phyloP scores from a whole-genome alignment of 2,329 filamentous ascomycete species.

The Cladosporium velox region DNA sequence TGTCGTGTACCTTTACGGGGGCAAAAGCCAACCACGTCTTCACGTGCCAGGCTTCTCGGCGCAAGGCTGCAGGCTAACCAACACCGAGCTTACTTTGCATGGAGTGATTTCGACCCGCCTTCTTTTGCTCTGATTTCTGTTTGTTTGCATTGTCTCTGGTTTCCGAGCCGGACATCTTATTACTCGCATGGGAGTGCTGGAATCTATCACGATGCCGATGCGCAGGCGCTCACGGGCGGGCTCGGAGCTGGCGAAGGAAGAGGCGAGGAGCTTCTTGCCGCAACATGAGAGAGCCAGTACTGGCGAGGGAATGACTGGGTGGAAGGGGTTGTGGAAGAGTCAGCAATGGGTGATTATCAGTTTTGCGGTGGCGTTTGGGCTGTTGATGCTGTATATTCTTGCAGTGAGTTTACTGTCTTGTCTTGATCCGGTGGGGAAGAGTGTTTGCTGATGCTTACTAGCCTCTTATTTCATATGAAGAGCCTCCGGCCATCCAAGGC shows the following conservation, averaged over 20 bases:
- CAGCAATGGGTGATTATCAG: constrained; percentile 19
- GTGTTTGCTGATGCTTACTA: neutral
- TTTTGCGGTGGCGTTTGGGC: constrained; percentile 8
- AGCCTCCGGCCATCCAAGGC: constrained; percentile 12
- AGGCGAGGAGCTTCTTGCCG: constrained; percentile 19
- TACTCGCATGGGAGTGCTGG: constrained; percentile 12
- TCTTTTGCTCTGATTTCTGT: neutral
- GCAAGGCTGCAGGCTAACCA: neutral
- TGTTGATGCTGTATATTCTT: constrained; percentile 15
- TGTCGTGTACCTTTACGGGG: neutral
- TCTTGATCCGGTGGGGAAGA: neutral
- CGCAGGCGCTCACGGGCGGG: constrained; percentile 18
- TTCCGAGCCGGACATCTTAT: neutral
- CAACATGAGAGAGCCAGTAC: constrained; percentile 8
- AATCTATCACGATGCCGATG: constrained; percentile 19
- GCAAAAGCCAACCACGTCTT: neutral
- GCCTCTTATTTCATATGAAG: constrained; percentile 11
- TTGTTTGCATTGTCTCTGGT: neutral
- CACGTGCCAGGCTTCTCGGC: neutral
- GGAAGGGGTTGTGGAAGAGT: constrained; percentile 19
- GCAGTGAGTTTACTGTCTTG: constrained; percentile 7
- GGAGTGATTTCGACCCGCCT: constrained; percentile 1
- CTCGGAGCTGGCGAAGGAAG: constrained; percentile 15
- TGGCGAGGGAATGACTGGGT: constrained; percentile 7
- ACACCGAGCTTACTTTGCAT: neutral